Conservation (phyloP, 169 alveolate species). For the Plasmodium reichenowi region DNA sequence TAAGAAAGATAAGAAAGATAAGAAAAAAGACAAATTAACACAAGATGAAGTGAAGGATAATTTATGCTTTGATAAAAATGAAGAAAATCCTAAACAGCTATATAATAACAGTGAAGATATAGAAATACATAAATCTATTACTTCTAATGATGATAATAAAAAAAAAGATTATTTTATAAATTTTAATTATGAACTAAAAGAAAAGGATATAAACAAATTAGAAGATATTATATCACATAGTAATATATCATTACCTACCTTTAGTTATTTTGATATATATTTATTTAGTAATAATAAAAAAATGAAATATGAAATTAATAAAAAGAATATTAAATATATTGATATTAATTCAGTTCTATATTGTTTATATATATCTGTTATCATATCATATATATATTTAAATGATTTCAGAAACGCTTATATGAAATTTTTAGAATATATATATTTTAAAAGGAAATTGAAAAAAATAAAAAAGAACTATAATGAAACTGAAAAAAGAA, state of each 20-base stretch:
- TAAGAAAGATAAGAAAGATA: neutral
- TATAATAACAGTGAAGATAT: slow-evolving; percentile 13
- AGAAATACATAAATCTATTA: slow-evolving; percentile 16
- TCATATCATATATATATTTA: slow-evolving; percentile 51
- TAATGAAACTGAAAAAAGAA: slow-evolving; percentile 41
- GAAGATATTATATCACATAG: slow-evolving; percentile 44
- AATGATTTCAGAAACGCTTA: slow-evolving; percentile 61
- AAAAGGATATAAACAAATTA: slow-evolving; percentile 56
- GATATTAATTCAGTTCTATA: slow-evolving; percentile 43
- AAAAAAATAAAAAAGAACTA: slow-evolving; percentile 32
- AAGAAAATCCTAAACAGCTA: neutral
- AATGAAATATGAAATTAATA: slow-evolving; percentile 71
- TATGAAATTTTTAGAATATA: slow-evolving; percentile 52
- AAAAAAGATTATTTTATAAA: slow-evolving; percentile 26
- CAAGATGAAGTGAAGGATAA: neutral
- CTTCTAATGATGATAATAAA: slow-evolving; percentile 17
- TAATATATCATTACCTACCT: slow-evolving; percentile 33
- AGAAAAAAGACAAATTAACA: neutral
- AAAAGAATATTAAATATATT: slow-evolving; percentile 63
- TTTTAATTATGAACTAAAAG: slow-evolving; percentile 38
- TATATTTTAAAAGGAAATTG: slow-evolving; percentile 50
- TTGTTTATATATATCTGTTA: slow-evolving; percentile 40
- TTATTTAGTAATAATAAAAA: slow-evolving; percentile 73
- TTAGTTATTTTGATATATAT: slow-evolving; percentile 72
- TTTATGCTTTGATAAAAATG: neutral